A percentile compares a stretch with the other conserved stretches of the same genome.
These are phyloP conservation scores for Penicillium sp. DNA, from an alignment of 2,329 filamentous ascomycete genomes.

Conservation along the genomic window DNA sequence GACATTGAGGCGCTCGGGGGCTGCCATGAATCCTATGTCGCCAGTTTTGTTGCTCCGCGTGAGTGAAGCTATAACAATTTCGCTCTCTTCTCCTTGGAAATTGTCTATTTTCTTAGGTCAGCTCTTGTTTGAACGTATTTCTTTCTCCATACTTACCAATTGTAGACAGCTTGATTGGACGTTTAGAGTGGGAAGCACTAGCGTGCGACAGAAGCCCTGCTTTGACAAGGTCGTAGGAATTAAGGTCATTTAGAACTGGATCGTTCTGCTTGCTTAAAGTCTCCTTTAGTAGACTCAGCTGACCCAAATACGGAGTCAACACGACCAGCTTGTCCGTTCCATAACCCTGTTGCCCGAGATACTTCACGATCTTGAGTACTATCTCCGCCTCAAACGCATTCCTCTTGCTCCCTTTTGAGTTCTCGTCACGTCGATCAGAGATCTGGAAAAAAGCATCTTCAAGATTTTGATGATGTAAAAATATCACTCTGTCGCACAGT, in stretches of 20 bases:
- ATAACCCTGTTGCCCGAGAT: conserved; percentile 71
- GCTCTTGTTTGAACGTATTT: neutral
- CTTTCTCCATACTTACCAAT: conserved; percentile 55
- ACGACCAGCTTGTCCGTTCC: conserved; percentile 63
- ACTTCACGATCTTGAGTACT: conserved; percentile 63
- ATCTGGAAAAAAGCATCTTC: conserved; percentile 51
- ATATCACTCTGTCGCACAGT: conserved; percentile 60
- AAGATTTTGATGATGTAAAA: conserved; percentile 60
- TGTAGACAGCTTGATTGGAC: conserved; percentile 61
- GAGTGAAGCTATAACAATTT: conserved; percentile 67
- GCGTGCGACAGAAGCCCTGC: conserved; percentile 61
- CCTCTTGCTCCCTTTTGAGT: conserved; percentile 54
- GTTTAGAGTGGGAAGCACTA: conserved; percentile 52
- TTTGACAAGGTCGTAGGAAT: conserved; percentile 60
- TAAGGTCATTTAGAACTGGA: conserved; percentile 66
- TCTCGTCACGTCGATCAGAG: conserved; percentile 52
- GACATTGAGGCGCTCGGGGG: conserved; percentile 67
- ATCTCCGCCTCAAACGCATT: conserved; percentile 67
- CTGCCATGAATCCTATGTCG: conserved; percentile 69
- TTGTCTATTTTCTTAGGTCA: conserved; percentile 55
- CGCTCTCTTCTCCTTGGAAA: conserved; percentile 73
- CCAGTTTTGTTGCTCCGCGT: conserved; percentile 63
- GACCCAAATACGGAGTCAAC: conserved; percentile 70
- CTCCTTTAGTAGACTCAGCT: conserved; percentile 58
- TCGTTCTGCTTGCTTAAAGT: conserved; percentile 58